Base-by-base conservation (phyloP, 2,329 filamentous ascomycete genomes). In the Diaporthe eres region DNA sequence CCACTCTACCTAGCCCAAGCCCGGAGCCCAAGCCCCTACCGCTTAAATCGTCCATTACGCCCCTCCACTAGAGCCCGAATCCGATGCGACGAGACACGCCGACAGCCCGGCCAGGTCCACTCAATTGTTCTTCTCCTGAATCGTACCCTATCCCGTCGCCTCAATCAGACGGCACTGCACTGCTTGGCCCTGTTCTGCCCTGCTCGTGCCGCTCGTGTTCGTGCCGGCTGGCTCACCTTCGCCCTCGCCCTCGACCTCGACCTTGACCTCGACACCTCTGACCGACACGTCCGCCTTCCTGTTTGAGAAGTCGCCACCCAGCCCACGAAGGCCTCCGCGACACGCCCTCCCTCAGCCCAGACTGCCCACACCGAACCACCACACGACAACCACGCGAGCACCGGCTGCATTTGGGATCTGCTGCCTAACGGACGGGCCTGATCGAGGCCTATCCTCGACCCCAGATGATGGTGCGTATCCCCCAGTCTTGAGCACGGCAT, bases 401-500 rank as follows among this genome's bases (percentile, higher is more conserved):
- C 78, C 81, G 80, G 80, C 78, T 55, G n/a, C 3, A 28, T 70
- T 31, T 31, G 47, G 81, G 81, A 84, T 67, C 51, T 75, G 76
- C 74, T 75, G 74, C 74, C 76, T 75, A 47, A 68, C 61, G 70
- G 60, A 71, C 71, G 70, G 76, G 71, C 74, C 82, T 83, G 82
- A 77, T 78, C 78, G 82, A 82, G 85, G 85, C 82, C 82, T 79
- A 79, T 77, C 79, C 79, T 80, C 79, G 83, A 81, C 82, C 81
- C 83, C 85, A 84, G 84, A 88, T 88, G 86, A 88, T 88, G 87
- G 87, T 88, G 83, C 82, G 87, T 88, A 86, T 81, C 80, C 84
- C 84, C 58, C 67, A 31, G 42, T 39, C 71, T 76, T 17, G n/a
- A 61, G 19, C 37, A 25, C 37, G 49, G 28, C n/a, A 55, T 25